Conservation (phyloP, 2,329 filamentous ascomycete genomes). For the Trichoderma sp. region DNA sequence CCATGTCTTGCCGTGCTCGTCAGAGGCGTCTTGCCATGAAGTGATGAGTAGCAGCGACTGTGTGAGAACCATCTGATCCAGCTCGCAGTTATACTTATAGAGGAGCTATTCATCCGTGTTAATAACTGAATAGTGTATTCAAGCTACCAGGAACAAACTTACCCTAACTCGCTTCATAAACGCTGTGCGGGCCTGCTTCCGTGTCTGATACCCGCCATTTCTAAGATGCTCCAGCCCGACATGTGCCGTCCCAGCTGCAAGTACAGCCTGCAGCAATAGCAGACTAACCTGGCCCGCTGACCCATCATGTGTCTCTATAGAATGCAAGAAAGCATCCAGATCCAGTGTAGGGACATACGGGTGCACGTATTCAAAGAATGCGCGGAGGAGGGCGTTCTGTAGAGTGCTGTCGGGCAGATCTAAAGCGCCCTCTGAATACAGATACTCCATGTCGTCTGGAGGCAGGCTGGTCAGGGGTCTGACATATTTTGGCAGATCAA, state of each 20-base stretch:
- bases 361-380: slow-evolving; percentile 7
- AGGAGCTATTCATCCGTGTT: background rate
- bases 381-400: slow-evolving; percentile 1
- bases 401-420: background rate
- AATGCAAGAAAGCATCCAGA: background rate
- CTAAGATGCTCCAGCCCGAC: slow-evolving; percentile 1
- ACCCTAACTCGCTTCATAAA: slow-evolving; percentile 6
- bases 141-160: background rate
- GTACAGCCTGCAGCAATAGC: background rate
- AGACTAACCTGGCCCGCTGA: slow-evolving; percentile 8
- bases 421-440: background rate
- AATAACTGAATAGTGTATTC: background rate
- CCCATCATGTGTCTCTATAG: slow-evolving; percentile 1
- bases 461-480: slow-evolving; percentile 8
- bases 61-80: slow-evolving; percentile 15
- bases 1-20: slow-evolving; percentile 15
- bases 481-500: slow-evolving; percentile 3
- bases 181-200: slow-evolving; percentile 1
- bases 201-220: background rate
- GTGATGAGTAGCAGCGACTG: slow-evolving; percentile 9
- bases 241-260: slow-evolving; percentile 12
- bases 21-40: slow-evolving; percentile 8
- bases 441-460: slow-evolving; percentile 8
- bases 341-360: slow-evolving; percentile 12
- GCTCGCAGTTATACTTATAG: slow-evolving; percentile 12